Conservation (phyloP, 1,139 yeast genomes). For the Kurtzmaniella quercitrusa region DNA sequence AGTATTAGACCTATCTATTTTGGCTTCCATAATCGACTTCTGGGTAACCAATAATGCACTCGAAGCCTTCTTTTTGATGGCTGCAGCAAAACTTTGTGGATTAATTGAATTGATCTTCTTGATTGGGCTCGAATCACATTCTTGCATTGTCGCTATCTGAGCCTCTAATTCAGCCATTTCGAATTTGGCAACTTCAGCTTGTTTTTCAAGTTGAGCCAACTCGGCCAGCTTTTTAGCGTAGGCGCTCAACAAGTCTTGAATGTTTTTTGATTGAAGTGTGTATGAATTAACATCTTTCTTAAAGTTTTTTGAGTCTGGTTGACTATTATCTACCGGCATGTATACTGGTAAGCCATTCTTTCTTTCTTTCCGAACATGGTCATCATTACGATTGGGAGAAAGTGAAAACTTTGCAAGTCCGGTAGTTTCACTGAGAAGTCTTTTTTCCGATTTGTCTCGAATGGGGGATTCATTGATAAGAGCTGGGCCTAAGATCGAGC, state of each 20-base stretch:
- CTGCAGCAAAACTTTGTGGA: not conserved
- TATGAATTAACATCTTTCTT: not conserved
- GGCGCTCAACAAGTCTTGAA: constrained; percentile 12
- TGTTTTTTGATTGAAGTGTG: constrained; percentile 3
- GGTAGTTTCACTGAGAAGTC: constrained; percentile 18
- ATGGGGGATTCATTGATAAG: not conserved
- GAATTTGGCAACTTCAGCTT: constrained; percentile 19
- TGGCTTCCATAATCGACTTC: not conserved
- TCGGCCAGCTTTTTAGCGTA: constrained; percentile 22
- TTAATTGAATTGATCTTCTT: not conserved
- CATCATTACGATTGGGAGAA: constrained; percentile 10
- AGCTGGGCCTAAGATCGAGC: not conserved
- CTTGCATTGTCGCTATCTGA: constrained; percentile 15
- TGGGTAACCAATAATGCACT: not conserved
- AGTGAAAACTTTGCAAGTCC: constrained; percentile 19
- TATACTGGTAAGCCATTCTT: constrained; percentile 14
- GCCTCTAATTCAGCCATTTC: constrained; percentile 28
- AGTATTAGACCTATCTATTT: not conserved
- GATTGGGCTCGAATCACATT: not conserved
- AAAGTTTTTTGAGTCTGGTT: not conserved
- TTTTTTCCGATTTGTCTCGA: constrained; percentile 7
- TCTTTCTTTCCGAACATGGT: constrained; percentile 5
- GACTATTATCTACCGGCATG: constrained; percentile 11
- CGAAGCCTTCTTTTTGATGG: constrained; percentile 10
- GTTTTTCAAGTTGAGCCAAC: constrained; percentile 21